These are phyloP conservation scores for Gypsophila paniculata DNA, from an alignment of 179 eudicot genomes.

Conservation along the genomic window DNA sequence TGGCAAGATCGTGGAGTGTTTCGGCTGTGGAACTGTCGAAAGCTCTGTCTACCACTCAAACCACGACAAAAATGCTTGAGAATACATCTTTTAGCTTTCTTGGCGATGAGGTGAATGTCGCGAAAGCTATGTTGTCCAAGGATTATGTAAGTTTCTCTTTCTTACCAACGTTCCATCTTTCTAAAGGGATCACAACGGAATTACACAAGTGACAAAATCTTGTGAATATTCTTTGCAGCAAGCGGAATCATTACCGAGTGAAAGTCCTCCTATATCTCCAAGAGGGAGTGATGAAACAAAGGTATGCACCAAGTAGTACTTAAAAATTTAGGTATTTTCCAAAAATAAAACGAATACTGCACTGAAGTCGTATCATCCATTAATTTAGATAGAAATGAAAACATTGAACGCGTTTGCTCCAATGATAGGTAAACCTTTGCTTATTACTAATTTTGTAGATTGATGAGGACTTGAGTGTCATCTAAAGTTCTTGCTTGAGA, in stretches of 20 bases:
- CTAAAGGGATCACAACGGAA: constrained; percentile 1
- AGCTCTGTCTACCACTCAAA: constrained; percentile 49
- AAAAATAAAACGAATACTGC: no score
- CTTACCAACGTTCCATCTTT: constrained; percentile 1
- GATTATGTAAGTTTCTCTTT: constrained; percentile 37
- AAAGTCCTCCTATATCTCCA: constrained; percentile 65
- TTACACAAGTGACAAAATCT: not conserved
- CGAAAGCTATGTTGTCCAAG: constrained; percentile 25
- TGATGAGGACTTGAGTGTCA: not conserved
- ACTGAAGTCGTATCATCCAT: not conserved
- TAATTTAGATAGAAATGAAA: no score
- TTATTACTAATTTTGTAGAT: not conserved
- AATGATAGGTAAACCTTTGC: no score
- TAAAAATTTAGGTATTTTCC: not conserved
- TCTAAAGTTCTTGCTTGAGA: not conserved
- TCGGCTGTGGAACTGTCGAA: constrained; percentile 76
- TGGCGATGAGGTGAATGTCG: constrained; percentile 26
- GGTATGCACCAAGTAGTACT: constrained; percentile 35
- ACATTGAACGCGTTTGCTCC: no score
- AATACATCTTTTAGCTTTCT: constrained; percentile 31
- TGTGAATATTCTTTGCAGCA: constrained; percentile 29
- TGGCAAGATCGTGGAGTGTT: constrained; percentile 88
- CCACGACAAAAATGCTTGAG: constrained; percentile 24
- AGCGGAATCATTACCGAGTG: constrained; percentile 30
- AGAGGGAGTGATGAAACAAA: constrained; percentile 64